Base-by-base conservation (phyloP, 1,284 basidiomycete species). In the Sutorius eximius region DNA sequence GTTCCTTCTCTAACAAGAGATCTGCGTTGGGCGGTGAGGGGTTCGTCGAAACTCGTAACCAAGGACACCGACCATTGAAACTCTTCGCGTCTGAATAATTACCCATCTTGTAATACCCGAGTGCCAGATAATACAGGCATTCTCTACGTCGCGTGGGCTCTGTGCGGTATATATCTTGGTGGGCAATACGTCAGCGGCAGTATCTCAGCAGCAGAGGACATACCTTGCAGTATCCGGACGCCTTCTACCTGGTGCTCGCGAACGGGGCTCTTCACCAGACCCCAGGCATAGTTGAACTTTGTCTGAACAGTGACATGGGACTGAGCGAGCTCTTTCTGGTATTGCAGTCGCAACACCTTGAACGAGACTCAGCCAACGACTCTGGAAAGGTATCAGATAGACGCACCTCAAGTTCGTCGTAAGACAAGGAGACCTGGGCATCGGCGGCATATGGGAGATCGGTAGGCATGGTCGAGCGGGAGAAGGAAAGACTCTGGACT, bases 221-320 rank as follows among this genome's bases (percentile, higher is more conserved):
- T 61, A 89, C 95, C 95, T 82, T 97, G 95, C 54, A 99, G 77
- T 49, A 99, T 71, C 61, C 86, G 86, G 47, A 99, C 92, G 37
- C 97, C 95, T 69, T 95, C 88, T 0, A 89, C 91, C 67, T 97
- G 93, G 64, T 96, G 82, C 33, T 91, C 88, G 49, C 82, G 80
- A 62, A 84, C 75, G 36, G 87, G 87, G 60, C 91, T 93, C 80
- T 97, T 97, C 53, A 97, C 91, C 32, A 97, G 79, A 5, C 95
- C 96, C 94, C 93, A 95, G 58, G 95, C 91, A 73, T 91, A 96
- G 77, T 99, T 99, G 80, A 99, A 99, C 74, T 95, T 97, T 50
- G 94, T 96, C 77, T 99, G 97, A 3, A 91, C 85, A 3, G 93
- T 94, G 54, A 97, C 83, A 72, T 98, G 94, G 38, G 87, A 85